Evolutionary conservation across 148 eudicot genomes (phyloP).

Genomic region (Diospyros kaki): DNA sequence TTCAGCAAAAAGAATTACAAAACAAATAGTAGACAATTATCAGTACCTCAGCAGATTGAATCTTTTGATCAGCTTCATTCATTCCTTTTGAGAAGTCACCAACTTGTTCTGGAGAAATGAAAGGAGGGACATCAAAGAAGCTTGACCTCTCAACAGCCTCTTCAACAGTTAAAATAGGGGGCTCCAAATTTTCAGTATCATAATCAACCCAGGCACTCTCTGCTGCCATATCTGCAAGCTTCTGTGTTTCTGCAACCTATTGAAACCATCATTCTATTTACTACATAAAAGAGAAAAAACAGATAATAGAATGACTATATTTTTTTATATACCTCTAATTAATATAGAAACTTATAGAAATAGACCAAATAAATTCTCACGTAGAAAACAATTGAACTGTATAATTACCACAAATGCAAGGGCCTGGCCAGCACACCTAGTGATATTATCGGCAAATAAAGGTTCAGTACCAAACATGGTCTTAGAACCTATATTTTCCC

Average conservation of each 20-base stretch:
- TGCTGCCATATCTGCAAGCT: constrained; percentile 62
- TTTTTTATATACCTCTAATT: too few species aligned
- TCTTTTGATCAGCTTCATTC: constrained; percentile 73
- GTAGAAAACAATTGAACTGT: background rate
- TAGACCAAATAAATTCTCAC: too few species aligned
- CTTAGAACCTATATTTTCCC: constrained; percentile 49
- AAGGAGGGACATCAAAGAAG: constrained; percentile 55
- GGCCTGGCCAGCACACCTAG: constrained; percentile 59
- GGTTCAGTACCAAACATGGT: constrained; percentile 43
- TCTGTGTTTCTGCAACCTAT: constrained; percentile 77
- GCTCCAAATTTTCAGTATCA: constrained; percentile 50
- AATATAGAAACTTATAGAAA: too few species aligned
- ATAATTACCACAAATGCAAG: constrained; percentile 66
- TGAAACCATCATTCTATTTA: background rate
- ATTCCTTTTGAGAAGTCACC: constrained; percentile 74
- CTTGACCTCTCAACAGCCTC: constrained; percentile 70
- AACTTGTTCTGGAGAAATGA: constrained; percentile 31
- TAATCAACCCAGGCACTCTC: constrained; percentile 46
- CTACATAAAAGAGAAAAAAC: background rate
- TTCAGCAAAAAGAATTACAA: background rate
- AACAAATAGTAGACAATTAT: background rate
- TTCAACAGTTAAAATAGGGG: constrained; percentile 16
- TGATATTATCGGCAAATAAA: constrained; percentile 62
- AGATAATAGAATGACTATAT: background rate
- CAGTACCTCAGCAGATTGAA: constrained; percentile 61